Evolutionary conservation across 257 asterid genomes (phyloP), one percentile per base, ranked within the genome.

Genomic region (Solanum verrucosum): DNA sequence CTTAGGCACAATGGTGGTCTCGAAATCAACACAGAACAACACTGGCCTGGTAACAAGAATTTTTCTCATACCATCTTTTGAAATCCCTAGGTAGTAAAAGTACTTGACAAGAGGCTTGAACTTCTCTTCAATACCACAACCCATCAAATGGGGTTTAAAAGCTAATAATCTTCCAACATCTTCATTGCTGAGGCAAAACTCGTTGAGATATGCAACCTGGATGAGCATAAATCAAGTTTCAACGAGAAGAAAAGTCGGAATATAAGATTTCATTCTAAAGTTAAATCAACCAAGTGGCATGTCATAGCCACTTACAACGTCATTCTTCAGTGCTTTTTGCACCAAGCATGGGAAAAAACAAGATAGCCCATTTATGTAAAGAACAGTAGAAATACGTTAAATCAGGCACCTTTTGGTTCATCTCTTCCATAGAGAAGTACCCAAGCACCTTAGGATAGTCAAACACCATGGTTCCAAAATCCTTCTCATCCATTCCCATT

Each of bases 401-500:
- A 81, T 31, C 11, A 71, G 56, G 60, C 91, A 97, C 99, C 99
- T 96, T 94, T 92, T 92, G 94, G 88, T 93, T 93, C 99, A 96
- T 97, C 94, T 97, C 98, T 86, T 96, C 98, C 96, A 93, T 88
- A 33, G 99, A 91, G 89, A 94, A 92, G 90, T 88, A 93, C 67
- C 99, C 99, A 38, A 97, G 88, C 87, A 94, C 99, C 91, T 94
- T 97, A 25, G 99, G 99, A 90, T 91, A 96, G 86, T 97, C 99
- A 42, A 92, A 97, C 67, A 96, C 95, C 99, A 97, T 97, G 0
- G 99, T 96, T 27, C 99, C 99, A 72, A 97, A 97, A 90, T 97
- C 99, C 72, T 93, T 94, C 89, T 90, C 91, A 88, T 83, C 31
- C 98, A 96, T 97, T 38, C 98, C 99, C 96, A 95, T 93, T 84